Percentiles rank a stretch among this genome's conserved stretches.
Conservation (phyloP, 139 green algal genomes). For the Trebouxia sp. region DNA sequence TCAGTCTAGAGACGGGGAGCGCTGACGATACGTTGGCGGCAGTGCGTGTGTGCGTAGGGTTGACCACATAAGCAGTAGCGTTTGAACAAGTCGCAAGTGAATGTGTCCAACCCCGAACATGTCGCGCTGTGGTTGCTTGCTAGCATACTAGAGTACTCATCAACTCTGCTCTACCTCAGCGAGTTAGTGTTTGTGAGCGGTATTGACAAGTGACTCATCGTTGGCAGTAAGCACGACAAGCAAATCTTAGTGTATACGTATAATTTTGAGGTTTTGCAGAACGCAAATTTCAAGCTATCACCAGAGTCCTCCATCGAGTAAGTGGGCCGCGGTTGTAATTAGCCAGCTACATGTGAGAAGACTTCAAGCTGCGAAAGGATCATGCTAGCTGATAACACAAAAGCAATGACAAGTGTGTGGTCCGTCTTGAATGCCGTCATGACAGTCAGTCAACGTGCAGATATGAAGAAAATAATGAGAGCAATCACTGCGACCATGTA, state of each 20-base stretch:
- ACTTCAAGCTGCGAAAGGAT: neutral
- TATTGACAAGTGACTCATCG: neutral
- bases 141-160: conserved; percentile 9
- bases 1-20: too few species aligned
- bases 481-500: conserved; percentile 3
- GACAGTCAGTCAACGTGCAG: neutral
- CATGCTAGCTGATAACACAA: conserved; percentile 5
- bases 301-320: neutral
- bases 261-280: neutral
- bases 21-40: too few species aligned
- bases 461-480: conserved; percentile 16
- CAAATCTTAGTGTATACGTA: neutral
- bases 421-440: neutral
- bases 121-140: neutral
- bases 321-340: conserved; percentile 1
- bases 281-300: neutral
- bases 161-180: conserved; percentile 9
- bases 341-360: neutral
- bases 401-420: conserved; percentile 1
- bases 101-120: neutral
- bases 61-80: too few species aligned
- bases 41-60: too few species aligned
- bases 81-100: too few species aligned
- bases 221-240: conserved; percentile 1
- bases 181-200: neutral